These are phyloP conservation scores for Chloroidium sp. DNA, from an alignment of 163 green algal species.

Conservation along the genomic window DNA sequence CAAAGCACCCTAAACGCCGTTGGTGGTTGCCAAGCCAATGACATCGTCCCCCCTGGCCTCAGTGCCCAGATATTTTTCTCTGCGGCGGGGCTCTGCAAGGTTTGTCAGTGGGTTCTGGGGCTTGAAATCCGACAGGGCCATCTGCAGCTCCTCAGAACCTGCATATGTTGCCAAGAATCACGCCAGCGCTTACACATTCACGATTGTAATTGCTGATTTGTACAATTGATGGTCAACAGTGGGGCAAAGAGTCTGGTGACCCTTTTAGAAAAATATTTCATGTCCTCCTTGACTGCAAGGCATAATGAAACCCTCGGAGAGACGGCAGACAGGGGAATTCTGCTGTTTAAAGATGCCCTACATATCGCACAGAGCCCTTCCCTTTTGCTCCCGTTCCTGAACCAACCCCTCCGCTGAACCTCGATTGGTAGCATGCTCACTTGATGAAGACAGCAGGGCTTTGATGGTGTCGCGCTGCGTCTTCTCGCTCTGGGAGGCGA, in stretches of 20 bases:
- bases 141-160: background rate
- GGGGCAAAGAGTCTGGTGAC: background rate
- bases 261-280: background rate
- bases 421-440: background rate
- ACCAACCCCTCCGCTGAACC: no score
- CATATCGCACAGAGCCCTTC: no score
- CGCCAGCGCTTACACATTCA: background rate
- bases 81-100: no score
- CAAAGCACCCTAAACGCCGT: no score
- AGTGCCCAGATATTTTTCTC: no score
- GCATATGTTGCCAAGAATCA: background rate
- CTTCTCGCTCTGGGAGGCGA: conserved; percentile 43
- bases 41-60: no score
- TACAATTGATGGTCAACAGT: background rate
- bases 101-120: no score
- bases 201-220: background rate
- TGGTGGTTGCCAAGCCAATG: no score
- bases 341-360: no score
- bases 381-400: no score
- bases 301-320: no score
- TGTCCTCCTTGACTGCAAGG: no score
- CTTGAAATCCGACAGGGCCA: background rate
- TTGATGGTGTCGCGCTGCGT: conserved; percentile 53
- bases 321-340: background rate
- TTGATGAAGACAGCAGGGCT: conserved; percentile 12